Conservation (phyloP, 116 monocot species). For the Papilionanthe hybrid region DNA sequence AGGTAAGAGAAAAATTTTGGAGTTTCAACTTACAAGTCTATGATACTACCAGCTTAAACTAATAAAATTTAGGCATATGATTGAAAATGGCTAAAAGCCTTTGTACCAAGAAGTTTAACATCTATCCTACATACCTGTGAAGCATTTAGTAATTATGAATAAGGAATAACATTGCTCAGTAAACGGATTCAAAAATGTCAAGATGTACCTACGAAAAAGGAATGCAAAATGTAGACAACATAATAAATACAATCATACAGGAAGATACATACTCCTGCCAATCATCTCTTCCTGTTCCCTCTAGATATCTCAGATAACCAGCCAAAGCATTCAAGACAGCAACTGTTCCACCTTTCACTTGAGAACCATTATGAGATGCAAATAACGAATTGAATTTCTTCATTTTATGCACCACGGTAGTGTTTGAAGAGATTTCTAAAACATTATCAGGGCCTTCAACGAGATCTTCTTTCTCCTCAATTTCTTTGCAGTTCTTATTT, state of each 20-base stretch:
- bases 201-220: not conserved
- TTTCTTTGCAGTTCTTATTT: constrained; percentile 10
- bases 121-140: not conserved
- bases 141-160: not conserved
- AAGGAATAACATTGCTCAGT: not conserved
- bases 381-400: constrained; percentile 53
- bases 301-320: constrained; percentile 84
- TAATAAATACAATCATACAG: not conserved
- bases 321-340: constrained; percentile 64
- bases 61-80: not conserved
- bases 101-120: not conserved
- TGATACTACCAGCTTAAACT: not conserved
- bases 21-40: not conserved
- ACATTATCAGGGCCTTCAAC: constrained; percentile 12
- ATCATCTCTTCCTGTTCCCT: constrained; percentile 79
- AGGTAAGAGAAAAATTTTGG: not conserved
- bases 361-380: constrained; percentile 42
- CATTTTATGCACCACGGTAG: constrained; percentile 5
- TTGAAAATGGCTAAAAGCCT: not conserved
- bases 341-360: constrained; percentile 74
- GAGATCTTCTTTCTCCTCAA: constrained; percentile 7
- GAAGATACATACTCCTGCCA: constrained; percentile 80
- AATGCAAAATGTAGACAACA: not conserved
- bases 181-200: not conserved
- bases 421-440: constrained; percentile 19